Evolutionary conservation across 495 filamentous ascomycete species (phyloP), one percentile per base, ranked within the genome.

Genomic region (Hyphodiscus hymeniophilus): DNA sequence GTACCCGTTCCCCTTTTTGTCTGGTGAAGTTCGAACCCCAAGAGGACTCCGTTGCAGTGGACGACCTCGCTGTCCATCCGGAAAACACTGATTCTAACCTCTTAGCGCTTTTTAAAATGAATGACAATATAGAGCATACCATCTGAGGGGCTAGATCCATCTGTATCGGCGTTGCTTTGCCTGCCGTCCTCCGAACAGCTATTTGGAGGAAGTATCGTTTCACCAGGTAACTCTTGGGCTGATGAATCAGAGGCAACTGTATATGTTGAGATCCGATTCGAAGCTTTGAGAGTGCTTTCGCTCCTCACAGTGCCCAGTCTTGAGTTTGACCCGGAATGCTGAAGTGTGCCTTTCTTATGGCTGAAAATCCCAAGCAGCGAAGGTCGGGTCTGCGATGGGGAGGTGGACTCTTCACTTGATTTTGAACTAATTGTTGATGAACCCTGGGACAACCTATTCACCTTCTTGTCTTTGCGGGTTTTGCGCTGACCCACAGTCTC

Each of bases 401-500:
- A 33, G 15, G 13, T 28, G 31, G 45, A 39, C 13, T 40, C 38
- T 6, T 28, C 30, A 47, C 7, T 26, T n/a, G 48, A 56, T 36
- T 16, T 24, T 16, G 56, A 55, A 26, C 56, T 55, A 26, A 42
- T 12, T 7, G 51, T 28, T 7, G 57, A 60, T n/a, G 57, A 56
- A 21, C 36, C 36, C 39, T 45, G 33, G 17, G 57, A 60, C 7
- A 38, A 11, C 12, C 23, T 15, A 26, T 31, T 51, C 11, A 33
- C 10, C 24, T 20, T 18, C 20, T 39, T 22, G 10, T 56, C 57
- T 35, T 56, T 55, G 18, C 52, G 46, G 39, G 4, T 50, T 33
- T 55, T 60, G 26, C 69, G 63, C 22, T 66, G 52, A 3, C 63
- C 73, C 41, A 77, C 63, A 3, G 60, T 61, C 58, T 75, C 73